Conservation (phyloP, 805 yeast species). For the Peterozyma xylosa region DNA sequence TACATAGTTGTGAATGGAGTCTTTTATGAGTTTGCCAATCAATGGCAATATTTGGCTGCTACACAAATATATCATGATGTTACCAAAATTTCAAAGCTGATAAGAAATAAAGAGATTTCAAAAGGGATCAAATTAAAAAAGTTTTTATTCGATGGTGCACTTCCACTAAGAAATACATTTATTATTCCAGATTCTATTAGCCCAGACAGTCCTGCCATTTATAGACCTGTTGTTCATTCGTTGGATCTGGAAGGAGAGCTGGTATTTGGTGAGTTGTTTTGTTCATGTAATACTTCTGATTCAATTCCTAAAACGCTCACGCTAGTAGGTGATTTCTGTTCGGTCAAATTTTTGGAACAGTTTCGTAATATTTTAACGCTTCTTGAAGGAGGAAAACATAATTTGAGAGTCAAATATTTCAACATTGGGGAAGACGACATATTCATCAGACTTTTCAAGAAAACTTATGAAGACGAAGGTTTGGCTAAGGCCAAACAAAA, state of each 20-base stretch:
- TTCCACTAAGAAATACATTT: constrained; percentile 35
- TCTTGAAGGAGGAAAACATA: constrained; percentile 15
- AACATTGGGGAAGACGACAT: constrained; percentile 3
- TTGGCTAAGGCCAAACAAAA: neutral
- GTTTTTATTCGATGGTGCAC: constrained; percentile 34
- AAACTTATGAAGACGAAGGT: neutral
- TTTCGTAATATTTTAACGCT: constrained; percentile 22
- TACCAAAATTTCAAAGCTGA: constrained; percentile 19
- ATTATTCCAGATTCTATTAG: constrained; percentile 41
- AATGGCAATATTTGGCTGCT: constrained; percentile 50
- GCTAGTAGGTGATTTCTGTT: constrained; percentile 50
- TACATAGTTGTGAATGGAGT: constrained; percentile 70
- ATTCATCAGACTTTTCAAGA: neutral
- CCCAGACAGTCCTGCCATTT: constrained; percentile 7
- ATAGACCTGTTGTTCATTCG: neutral
- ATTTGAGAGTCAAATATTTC: constrained; percentile 11
- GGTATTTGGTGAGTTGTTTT: no score
- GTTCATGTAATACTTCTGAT: neutral
- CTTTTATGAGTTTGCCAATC: constrained; percentile 38
- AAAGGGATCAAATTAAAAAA: constrained; percentile 24
- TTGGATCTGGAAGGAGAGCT: no score
- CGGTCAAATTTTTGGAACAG: constrained; percentile 31
- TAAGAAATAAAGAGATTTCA: constrained; percentile 20
- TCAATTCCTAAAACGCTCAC: constrained; percentile 28
- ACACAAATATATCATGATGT: constrained; percentile 51